Base-by-base conservation (phyloP, 192 early-diverging fungal species). In the Backusella tuberculispora region DNA sequence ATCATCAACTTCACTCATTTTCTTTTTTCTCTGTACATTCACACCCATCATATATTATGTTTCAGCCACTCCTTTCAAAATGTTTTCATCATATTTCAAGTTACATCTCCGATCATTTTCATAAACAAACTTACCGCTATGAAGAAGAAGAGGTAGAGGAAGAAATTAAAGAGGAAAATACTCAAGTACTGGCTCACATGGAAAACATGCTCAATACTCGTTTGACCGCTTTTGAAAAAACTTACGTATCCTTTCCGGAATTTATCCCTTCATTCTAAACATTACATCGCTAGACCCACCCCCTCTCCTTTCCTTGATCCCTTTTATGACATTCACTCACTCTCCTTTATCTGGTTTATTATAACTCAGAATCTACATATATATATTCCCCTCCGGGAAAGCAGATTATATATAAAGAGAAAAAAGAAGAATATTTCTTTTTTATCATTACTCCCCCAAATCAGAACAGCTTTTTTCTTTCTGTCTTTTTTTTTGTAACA, bases 171-270 rank as follows among this genome's bases (percentile, higher is more conserved):
- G 29, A 34, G 29, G 29, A 15, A 21, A 70, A 24, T 3, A 29
- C 46, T 6, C 68, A 70, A 15, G 45, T 6, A 6, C 26, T 70
- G 43, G 45, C 46, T 26, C 53, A 24, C 26, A 24, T 24, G 21
- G 53, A 60, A 60, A 45, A 70, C 10, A 70, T 29, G 29, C 41
- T 45, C 46, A 70, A 70, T 70, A 45, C 45, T 5, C 42, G 24
- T 29, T 47, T 70, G 44, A 70, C 68, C 9, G 6, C 21, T 34
- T 70, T 70, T 26, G 68, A 70, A 46, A 70, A 48, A 13, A 70
- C 45, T 9, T 70, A 70, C 13, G 34, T 48, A 12, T 70, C 68
- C 24, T 70, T 70, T 10, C 68, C 68, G 29, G 68, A 44, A 46
- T 70, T 70, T 29, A 45, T 48, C 12, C 42, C 42, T 21, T 45